Evolutionary conservation across 352 stramenopile species (phyloP), one percentile per base, ranked within the genome.

Genomic region (Phytopythium helicoides): DNA sequence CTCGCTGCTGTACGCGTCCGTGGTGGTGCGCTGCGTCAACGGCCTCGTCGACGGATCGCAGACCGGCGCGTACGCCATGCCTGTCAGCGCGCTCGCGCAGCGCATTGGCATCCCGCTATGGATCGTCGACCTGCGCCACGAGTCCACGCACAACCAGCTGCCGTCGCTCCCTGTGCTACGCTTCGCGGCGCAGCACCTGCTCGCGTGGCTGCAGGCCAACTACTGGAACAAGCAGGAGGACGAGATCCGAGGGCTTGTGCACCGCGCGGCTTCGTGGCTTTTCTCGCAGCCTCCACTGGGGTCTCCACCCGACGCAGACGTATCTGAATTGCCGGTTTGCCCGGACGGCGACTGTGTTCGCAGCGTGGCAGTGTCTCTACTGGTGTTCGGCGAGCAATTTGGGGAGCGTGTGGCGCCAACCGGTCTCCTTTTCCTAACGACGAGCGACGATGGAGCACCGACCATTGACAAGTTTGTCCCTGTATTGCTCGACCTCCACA

Each of bases 91-190:
- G 14, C 58, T 94, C 41, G 95, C 90, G 47, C 73, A 89, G 36
- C 76, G 91, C 33, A 90, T 97, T 18, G 93, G 93, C 49, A 89
- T 98, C 39, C 93, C 93, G 25, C 64, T 89, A 7, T 98, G 93
- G 93, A 79, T 98, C 53, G 93, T 98, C 23, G 91, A 97, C 48
- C 57, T 97, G 59, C 84, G 93, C 23, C 93, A 98, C 60, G 91
- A 97, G 53, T 91, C 90, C 21, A 95, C 90, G 16, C 93, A 98
- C 61, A 97, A 97, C 68, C 81, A 95, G 46, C 62, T 98, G 39
- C 93, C 93, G n/a, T 88, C 87, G 35, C 63, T 98, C 7, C 71
- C 83, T 6, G 78, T 96, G 33, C 76, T 97, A 15, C 80, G 89
- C 25, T 85, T 98, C 22, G 89, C 87, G 16, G 75, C 88, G 5